Evolutionary conservation across 2,329 filamentous ascomycete species (phyloP), one percentile per base, ranked within the genome.

Genomic region (Aspergillus persii): DNA sequence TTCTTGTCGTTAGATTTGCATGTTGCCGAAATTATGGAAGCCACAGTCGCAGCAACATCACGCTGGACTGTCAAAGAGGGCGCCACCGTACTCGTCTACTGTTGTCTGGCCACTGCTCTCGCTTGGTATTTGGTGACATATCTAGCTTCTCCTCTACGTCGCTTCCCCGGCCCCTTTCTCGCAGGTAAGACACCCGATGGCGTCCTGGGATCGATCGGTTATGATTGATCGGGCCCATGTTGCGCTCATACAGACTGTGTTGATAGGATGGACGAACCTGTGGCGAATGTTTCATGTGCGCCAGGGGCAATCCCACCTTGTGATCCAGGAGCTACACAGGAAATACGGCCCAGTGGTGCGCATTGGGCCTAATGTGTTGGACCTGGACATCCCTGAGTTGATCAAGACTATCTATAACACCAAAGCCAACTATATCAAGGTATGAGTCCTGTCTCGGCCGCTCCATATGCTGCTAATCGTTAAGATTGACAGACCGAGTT

Each of bases 331-430:
- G 47, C 67, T 77, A 3, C 77, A 79, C 57, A 66, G 70, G 6
- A 69, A 72, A 59, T 74, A 79, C 59, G 77, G 78, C 0, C 75
- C 77, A 0, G 71, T 77, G 8, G 75, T 80, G 3, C 75, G 76
- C 7, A 72, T 79, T n/a, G 76, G 70, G 0, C 78, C 78, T 3
- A 76, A 76, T 44, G 60, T 74, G 2, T 60, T 79, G 2, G 73
- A 75, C 44, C 62, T 80, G 4, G 73, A 77, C 54, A 65, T 71
- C 0, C 76, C 77, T 0, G 71, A 74, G 29, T 57, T 79, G 54
- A 69, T 75, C 59, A 74, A 74, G 53, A 70, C 68, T 1, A 63
- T 79, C 8, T 80, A 78, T 46, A 71, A 63, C 59, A 70, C 69
- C 23, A 68, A 75, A 52, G 69, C 65, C 6, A 69, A 71, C 23